phyloP scores from a whole-genome alignment of 805 yeast genomes.

The Saturnispora zaruensis region DNA sequence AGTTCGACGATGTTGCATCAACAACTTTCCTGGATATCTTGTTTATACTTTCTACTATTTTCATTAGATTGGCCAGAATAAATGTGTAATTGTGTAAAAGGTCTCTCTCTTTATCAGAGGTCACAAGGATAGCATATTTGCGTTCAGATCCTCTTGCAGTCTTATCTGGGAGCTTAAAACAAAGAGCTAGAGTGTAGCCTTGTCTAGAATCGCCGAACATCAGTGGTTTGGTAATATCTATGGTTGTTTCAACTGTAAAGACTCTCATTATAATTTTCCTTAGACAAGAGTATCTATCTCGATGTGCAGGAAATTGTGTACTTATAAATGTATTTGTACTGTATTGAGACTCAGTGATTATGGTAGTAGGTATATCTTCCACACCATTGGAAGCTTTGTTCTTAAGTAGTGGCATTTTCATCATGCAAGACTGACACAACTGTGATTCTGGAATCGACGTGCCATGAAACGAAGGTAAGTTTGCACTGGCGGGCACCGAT shows the following conservation, averaged over 20 bases:
- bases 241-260: conserved; percentile 57
- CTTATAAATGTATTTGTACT: conserved; percentile 32
- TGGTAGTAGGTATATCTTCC: conserved; percentile 7
- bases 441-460: conserved; percentile 30
- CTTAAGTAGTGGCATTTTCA: conserved; percentile 20
- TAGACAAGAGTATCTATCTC: conserved; percentile 43
- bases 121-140: conserved; percentile 51
- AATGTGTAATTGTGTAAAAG: conserved; percentile 49
- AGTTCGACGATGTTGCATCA: conserved; percentile 10
- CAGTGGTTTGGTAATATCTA: conserved; percentile 51
- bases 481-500: conserved; percentile 11
- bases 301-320: conserved; percentile 52
- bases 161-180: conserved; percentile 54
- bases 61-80: conserved; percentile 33
- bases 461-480: conserved; percentile 26
- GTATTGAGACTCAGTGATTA: conserved; percentile 10
- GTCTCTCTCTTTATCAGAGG: conserved; percentile 44
- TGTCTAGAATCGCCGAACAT: conserved; percentile 53
- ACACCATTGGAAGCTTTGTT: not conserved
- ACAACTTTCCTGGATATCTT: conserved; percentile 19
- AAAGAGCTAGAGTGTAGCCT: conserved; percentile 51
- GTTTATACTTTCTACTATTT: conserved; percentile 34
- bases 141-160: conserved; percentile 71
- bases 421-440: conserved; percentile 51
- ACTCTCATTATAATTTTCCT: conserved; percentile 55